Percentiles rank a stretch among this genome's conserved stretches.
These are phyloP conservation scores for Pythium aquatile DNA, from an alignment of 352 stramenopile species.

Conservation along the genomic window DNA sequence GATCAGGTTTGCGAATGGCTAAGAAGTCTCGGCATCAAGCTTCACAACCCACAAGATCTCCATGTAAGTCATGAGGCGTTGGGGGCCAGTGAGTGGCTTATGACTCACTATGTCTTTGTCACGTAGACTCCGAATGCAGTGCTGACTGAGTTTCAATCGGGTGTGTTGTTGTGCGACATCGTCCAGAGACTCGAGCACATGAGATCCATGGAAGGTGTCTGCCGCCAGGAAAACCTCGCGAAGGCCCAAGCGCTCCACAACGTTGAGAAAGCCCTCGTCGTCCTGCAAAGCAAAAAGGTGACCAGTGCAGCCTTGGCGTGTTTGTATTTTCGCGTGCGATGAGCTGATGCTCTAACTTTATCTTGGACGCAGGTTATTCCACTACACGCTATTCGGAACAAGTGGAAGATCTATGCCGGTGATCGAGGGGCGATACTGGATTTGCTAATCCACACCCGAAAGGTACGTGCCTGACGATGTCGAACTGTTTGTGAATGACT, in stretches of 20 bases:
- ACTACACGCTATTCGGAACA: conserved; percentile 41
- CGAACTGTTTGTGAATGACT: neutral
- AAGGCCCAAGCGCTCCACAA: conserved; percentile 73
- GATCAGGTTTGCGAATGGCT: neutral
- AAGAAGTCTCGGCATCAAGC: neutral
- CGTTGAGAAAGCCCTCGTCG: conserved; percentile 58
- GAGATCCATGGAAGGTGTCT: conserved; percentile 54
- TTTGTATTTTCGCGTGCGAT: conserved; percentile 11
- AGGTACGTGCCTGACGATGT: neutral
- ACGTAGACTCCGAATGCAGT: conserved; percentile 27
- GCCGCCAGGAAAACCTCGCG: conserved; percentile 30
- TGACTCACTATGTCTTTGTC: too few species aligned
- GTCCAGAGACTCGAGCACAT: conserved; percentile 71
- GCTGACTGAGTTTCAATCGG: conserved; percentile 58
- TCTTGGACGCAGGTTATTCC: conserved; percentile 41
- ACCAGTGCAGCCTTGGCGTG: too few species aligned
- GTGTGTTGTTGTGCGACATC: conserved; percentile 58
- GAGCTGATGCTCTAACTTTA: neutral
- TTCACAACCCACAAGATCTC: neutral
- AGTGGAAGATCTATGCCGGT: conserved; percentile 3
- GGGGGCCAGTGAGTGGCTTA: too few species aligned
- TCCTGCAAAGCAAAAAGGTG: conserved; percentile 64
- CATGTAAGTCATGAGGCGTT: neutral
- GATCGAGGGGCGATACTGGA: neutral
- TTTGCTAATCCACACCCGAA: neutral